Base-by-base conservation (phyloP, 345 rosid species). In the Bretschneidera sinensis region DNA sequence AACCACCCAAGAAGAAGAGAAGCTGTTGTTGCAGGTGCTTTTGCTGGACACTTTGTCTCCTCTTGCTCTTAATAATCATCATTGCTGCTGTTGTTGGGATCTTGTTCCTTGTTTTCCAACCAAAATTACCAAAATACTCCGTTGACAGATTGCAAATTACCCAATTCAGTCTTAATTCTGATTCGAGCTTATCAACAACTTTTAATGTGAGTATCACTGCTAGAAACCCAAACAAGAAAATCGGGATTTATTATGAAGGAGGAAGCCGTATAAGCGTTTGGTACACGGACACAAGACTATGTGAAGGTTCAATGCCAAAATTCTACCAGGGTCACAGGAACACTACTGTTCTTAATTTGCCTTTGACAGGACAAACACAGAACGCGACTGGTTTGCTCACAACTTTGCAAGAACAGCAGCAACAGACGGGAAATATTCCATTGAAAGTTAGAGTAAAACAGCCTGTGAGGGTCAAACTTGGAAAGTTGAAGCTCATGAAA, bases 311-410 rank as follows among this genome's bases (percentile, higher is more conserved):
- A 2, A 64, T 89, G 49, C 98, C 98, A 0, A 85, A 82, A 69
- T 92, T 92, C 69, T 92, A 89, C 73, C 98, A 92, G 60, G 97
- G 98, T n/a, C 92, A 92, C 62, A 61, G 61, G 74, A 92, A 87
- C 64, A 89, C 92, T 14, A 89, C 98, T 0, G 77, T 81, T 52
- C 81, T 92, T 45, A 48, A 55, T 17, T 66, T 92, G 60, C 70
- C 77, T 33, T 54, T 92, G 79, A 61, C 78, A 0, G 96, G 95
- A 5, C 75, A 77, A 65, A 76, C 70, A 9, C 66, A 76, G 28
- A 79, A 89, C 69, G 95, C 83, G 3, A 71, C 64, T 0, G 76
- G 22, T 18, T 63, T 89, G 76, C 9, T 73, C 17, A 54, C 47
- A 21, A 14, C 67, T 20, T n/a, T 91, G 48, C 72, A 63, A 50